These are phyloP conservation scores for Laburnicola sp. DNA, from an alignment of 2,329 filamentous ascomycete genomes.

Conservation along the genomic window DNA sequence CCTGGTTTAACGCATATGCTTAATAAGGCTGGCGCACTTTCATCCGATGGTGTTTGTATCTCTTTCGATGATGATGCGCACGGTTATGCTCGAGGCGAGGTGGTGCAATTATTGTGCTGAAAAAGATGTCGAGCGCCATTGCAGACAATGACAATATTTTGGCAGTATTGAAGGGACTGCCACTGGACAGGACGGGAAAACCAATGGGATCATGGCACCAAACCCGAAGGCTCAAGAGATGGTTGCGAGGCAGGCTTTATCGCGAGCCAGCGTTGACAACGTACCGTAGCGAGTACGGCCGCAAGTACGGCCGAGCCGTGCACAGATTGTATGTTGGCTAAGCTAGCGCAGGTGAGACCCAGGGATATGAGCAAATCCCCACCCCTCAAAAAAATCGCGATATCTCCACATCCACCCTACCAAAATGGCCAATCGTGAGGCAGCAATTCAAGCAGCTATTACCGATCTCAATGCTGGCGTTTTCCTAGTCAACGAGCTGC, in stretches of 20 bases:
- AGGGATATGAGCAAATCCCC: too few relatives aligned
- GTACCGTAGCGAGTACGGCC: too few relatives aligned
- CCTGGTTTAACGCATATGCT: constrained; percentile 53
- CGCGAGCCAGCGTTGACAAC: constrained; percentile 55
- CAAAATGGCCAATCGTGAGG: too few relatives aligned
- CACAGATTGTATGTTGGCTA: too few relatives aligned
- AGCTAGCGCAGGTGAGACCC: too few relatives aligned
- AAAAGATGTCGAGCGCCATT: constrained; percentile 52
- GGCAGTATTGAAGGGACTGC: constrained; percentile 36
- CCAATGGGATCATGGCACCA: constrained; percentile 31
- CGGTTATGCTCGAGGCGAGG: constrained; percentile 70
- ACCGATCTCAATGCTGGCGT: too few relatives aligned
- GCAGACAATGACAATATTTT: constrained; percentile 36
- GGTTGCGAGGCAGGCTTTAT: constrained; percentile 38
- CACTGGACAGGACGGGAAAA: constrained; percentile 30
- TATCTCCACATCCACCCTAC: too few relatives aligned
- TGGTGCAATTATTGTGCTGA: constrained; percentile 42
- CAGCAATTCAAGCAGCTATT: too few relatives aligned
- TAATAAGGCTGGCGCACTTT: constrained; percentile 48
- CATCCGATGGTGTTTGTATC: constrained; percentile 44
- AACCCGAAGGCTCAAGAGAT: constrained; percentile 51
- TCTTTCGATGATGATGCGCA: constrained; percentile 58
- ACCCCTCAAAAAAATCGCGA: too few relatives aligned
- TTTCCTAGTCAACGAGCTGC: too few relatives aligned
- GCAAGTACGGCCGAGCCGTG: too few relatives aligned